Evolutionary conservation across 2,329 filamentous ascomycete genomes (phyloP).

Genomic region (Fusarium succisae): DNA sequence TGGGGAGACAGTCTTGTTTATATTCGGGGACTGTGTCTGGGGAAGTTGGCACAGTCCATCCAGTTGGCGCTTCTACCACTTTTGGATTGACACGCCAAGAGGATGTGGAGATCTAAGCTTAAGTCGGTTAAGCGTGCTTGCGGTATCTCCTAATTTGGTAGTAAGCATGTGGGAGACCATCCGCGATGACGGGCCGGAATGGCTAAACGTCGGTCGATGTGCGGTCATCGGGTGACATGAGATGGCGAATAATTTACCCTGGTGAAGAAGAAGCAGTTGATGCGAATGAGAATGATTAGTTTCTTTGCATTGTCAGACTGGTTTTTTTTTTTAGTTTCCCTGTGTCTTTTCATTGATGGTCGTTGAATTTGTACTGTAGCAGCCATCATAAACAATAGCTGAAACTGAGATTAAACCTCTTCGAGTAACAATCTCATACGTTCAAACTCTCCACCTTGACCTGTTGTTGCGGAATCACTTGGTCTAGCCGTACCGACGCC

Average conservation of each 20-base stretch:
- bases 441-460: no score
- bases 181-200: conserved; percentile 3
- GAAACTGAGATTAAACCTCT: no score
- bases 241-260: not conserved
- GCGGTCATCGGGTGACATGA: no score
- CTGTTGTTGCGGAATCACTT: no score
- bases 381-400: no score
- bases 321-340: rapidly evolving
- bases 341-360: rapidly evolving
- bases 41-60: not conserved
- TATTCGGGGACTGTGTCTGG: not conserved
- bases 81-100: not conserved
- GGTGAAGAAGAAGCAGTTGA: rapidly evolving
- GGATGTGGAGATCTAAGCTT: not conserved
- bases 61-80: not conserved
- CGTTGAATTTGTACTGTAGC: no score
- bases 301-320: rapidly evolving
- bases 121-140: not conserved
- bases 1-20: not conserved
- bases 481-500: no score
- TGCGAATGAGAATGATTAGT: not conserved
- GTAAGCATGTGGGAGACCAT: not conserved
- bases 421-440: no score
- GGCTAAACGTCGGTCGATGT: conserved; percentile 15
- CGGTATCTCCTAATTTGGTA: not conserved